Base-by-base conservation (phyloP, 495 filamentous ascomycete species). In the Xylaria nigripes region DNA sequence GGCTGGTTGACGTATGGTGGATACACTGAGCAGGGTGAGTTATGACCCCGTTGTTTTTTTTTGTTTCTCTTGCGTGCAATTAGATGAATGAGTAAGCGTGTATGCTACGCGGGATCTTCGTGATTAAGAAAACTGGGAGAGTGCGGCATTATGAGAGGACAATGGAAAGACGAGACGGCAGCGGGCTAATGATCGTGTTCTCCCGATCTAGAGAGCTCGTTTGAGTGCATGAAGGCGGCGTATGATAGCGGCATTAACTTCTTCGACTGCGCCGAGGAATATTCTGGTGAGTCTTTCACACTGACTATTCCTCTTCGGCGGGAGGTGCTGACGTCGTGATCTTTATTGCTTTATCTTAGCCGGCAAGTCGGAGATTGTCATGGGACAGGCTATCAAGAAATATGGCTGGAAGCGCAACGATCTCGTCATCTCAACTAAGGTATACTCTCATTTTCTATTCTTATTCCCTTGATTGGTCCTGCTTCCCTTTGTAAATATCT, bases 391-490 rank as follows among this genome's bases (percentile, higher is more conserved):
- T 1, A 86, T 81, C 62, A 77, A 73, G 68, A 76, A 79, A 62
- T 85, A 78, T 55, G 77, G 71, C 47, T 87, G 89, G 89, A 86
- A 86, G 58, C 76, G 87, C 38, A 86, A 86, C 65, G 87, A 93
- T 67, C 71, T 91, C 32, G 89, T 94, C 24, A 83, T 94, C 59
- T 87, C 83, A 42, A 92, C 89, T n/a, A 93, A 93, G 76, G 77
- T 86, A 68, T 0, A 16, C 2, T n/a, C 25, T 44, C 15, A 40
- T 43, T 30, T 10, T 10, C 27, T 5, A 30, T n/a, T n/a, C n/a
- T n/a, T n/a, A n/a, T n/a, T n/a, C n/a, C n/a, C n/a, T n/a, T n/a
- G n/a, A n/a, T n/a, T n/a, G n/a, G n/a, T n/a, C n/a, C n/a, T n/a
- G n/a, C n/a, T n/a, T n/a, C n/a, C n/a, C n/a, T n/a, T n/a, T n/a